A percentile compares a stretch with the other conserved stretches of the same genome.
Conservation (phyloP, 768 basidiomycete species). For the Tulasnella sp. region DNA sequence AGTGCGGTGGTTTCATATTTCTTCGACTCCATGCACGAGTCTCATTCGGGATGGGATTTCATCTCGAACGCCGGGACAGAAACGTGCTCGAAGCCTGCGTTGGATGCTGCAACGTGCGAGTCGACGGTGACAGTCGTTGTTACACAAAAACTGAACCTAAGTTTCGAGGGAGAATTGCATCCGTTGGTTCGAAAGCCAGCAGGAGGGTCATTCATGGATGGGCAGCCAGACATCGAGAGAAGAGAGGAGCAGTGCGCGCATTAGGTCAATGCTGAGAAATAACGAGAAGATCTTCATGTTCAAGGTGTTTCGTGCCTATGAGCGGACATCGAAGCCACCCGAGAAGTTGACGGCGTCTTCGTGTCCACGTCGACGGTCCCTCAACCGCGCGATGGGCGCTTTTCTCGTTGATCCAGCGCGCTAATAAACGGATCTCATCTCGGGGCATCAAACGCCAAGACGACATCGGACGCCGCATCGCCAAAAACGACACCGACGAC, state of each 20-base stretch:
- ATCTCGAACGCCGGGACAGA: conserved; percentile 1
- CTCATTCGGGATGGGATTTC: not conserved
- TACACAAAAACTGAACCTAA: not conserved
- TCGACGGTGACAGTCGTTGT: not conserved
- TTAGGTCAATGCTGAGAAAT: not conserved
- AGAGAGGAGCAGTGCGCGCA: not conserved
- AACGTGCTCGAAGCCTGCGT: conserved; percentile 12
- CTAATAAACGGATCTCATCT: not conserved
- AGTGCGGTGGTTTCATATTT: not conserved
- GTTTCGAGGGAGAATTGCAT: not conserved
- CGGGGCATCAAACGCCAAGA: not conserved
- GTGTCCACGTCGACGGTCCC: not conserved
- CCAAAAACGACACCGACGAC: not conserved
- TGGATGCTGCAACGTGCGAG: not conserved
- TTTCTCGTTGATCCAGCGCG: not conserved
- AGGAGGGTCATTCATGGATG: not conserved
- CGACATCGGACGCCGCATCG: not conserved
- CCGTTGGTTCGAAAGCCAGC: not conserved
- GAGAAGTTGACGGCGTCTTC: not conserved
- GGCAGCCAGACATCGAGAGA: not conserved
- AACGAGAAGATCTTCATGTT: not conserved
- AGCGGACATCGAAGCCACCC: not conserved
- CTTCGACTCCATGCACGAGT: conserved; percentile 9
- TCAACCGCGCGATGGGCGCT: not conserved
- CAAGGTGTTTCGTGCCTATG: not conserved